phyloP scores from a whole-genome alignment of 345 rosid genomes.

The Rhizophora mangle region DNA sequence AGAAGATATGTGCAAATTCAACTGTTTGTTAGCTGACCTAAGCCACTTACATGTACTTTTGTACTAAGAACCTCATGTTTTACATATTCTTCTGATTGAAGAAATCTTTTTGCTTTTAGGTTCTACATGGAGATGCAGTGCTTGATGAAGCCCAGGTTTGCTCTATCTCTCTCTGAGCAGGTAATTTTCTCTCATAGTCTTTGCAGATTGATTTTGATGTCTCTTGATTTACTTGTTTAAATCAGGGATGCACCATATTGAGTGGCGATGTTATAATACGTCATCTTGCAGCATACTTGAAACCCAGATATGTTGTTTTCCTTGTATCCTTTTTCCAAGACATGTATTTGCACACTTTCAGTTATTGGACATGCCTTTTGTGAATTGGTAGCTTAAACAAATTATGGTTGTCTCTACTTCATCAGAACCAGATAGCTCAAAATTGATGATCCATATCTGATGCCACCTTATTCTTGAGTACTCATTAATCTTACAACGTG shows the following conservation, averaged over 20 bases:
- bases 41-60: background rate
- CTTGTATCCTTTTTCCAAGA: slow-evolving; percentile 65
- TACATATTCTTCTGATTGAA: background rate
- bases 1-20: background rate
- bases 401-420: background rate
- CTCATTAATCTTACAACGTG: background rate
- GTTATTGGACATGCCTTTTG: background rate
- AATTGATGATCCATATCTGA: background rate
- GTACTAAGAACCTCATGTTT: background rate
- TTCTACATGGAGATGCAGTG: slow-evolving; percentile 95
- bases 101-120: slow-evolving; percentile 38
- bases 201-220: slow-evolving; percentile 9
- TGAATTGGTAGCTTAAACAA: background rate
- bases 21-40: background rate
- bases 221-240: slow-evolving; percentile 6
- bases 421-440: background rate
- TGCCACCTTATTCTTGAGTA: background rate
- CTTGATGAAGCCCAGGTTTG: slow-evolving; percentile 65
- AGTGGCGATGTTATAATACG: slow-evolving; percentile 94
- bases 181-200: background rate
- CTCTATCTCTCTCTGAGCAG: slow-evolving; percentile 10
- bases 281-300: slow-evolving; percentile 70
- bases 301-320: slow-evolving; percentile 80
- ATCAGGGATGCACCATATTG: slow-evolving; percentile 89
- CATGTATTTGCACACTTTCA: background rate